phyloP scores from a whole-genome alignment of 2,329 filamentous ascomycete genomes.

The Mycogone perniciosa region DNA sequence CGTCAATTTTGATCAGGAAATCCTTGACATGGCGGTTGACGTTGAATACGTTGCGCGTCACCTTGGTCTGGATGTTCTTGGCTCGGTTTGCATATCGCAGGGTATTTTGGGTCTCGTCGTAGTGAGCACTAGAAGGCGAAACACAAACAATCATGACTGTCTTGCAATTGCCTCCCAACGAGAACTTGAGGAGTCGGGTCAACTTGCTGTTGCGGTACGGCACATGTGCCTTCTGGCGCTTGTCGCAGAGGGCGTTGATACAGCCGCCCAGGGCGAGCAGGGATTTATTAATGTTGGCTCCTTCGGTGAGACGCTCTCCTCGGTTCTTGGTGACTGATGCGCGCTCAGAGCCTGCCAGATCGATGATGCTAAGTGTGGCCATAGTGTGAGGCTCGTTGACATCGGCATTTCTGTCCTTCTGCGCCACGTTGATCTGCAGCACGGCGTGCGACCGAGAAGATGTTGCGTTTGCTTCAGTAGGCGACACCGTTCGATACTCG shows the following conservation, averaged over 20 bases:
- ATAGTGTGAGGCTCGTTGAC: conserved; percentile 95
- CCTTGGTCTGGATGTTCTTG: conserved; percentile 99
- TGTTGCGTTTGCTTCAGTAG: conserved; percentile 93
- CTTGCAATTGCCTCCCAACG: conserved; percentile 93
- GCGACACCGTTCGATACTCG: conserved; percentile 89
- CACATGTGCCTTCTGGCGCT: conserved; percentile 84
- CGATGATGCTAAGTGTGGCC: conserved; percentile 97
- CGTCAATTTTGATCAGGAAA: conserved; percentile 97
- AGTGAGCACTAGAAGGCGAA: conserved; percentile 92
- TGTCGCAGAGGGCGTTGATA: conserved; percentile 96
- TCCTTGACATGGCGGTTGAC: conserved; percentile 99
- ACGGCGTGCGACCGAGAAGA: conserved; percentile 97
- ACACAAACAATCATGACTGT: conserved; percentile 99
- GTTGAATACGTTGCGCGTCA: conserved; percentile 98
- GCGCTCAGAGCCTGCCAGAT: conserved; percentile 90
- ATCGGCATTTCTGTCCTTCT: conserved; percentile 87
- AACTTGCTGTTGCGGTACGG: conserved; percentile 98
- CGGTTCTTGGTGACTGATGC: conserved; percentile 96
- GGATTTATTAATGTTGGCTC: conserved; percentile 99
- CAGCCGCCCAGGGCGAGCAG: conserved; percentile 89
- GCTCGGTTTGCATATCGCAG: conserved; percentile 94
- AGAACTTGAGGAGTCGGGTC: conserved; percentile 92
- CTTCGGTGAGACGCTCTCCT: conserved; percentile 83
- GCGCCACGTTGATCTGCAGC: conserved; percentile 90
- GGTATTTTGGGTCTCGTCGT: conserved; percentile 97